Percentiles rank a stretch among this genome's conserved stretches.
Evolutionary conservation across 371 early-diverging fungal species (phyloP).

Genomic region (Apophysomyces sp.): DNA sequence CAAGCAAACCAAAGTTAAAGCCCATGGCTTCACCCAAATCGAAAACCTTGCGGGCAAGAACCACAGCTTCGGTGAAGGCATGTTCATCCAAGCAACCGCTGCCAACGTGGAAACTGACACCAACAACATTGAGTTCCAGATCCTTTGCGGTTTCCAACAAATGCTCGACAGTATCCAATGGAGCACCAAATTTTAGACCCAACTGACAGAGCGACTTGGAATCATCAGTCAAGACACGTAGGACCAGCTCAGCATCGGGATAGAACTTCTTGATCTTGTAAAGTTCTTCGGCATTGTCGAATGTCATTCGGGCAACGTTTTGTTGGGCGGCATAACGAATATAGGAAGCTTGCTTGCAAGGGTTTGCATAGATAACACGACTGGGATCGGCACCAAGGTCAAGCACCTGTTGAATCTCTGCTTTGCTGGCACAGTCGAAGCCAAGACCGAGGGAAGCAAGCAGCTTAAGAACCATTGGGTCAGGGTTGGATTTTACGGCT

Average conservation of each 20-base stretch:
- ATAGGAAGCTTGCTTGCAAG: conserved; percentile 96
- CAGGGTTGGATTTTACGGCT: conserved; percentile 97
- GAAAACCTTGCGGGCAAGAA: conserved; percentile 83
- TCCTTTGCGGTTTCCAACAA: conserved; percentile 78
- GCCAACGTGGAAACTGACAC: conserved; percentile 95
- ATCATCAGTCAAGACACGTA: conserved; percentile 96
- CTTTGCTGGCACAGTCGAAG: conserved; percentile 92
- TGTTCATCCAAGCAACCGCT: conserved; percentile 89
- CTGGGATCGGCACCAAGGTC: conserved; percentile 74
- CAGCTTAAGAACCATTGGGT: conserved; percentile 81
- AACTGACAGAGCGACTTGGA: conserved; percentile 90
- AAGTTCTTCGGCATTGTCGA: conserved; percentile 97
- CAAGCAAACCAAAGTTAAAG: conserved; percentile 79
- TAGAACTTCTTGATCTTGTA: conserved; percentile 83
- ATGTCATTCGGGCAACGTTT: conserved; percentile 91
- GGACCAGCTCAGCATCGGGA: conserved; percentile 84
- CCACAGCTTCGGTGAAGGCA: conserved; percentile 92
- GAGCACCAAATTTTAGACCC: conserved; percentile 96
- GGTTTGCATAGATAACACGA: conserved; percentile 96
- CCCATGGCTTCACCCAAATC: conserved; percentile 80
- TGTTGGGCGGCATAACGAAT: conserved; percentile 80
- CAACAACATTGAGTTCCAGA: conserved; percentile 86
- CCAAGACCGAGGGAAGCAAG: conserved; percentile 84
- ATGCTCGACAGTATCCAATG: conserved; percentile 61
- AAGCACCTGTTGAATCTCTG: conserved; percentile 86